Percentiles rank a stretch among this genome's conserved stretches.
Conservation (phyloP, 164 flowering plant species). For the Macadamia tetraphylla region DNA sequence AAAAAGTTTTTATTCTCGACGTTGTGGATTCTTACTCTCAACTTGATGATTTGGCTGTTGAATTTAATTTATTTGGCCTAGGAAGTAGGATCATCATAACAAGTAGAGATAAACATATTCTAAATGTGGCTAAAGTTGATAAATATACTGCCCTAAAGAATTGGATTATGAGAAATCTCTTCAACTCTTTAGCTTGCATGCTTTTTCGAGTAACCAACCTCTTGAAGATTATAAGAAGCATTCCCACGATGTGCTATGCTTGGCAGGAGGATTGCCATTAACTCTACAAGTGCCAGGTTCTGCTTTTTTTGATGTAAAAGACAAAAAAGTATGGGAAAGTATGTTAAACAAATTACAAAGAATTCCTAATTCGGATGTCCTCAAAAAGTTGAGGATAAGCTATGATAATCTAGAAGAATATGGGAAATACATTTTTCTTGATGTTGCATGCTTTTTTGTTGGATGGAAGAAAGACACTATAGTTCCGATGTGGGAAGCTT, state of each 20-base stretch:
- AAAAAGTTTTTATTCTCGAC: conserved; percentile 14
- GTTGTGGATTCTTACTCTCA: conserved; percentile 17
- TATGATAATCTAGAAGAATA: conserved; percentile 6
- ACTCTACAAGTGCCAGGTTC: too few species aligned
- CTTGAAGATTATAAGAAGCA: too few species aligned
- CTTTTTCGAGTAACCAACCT: too few species aligned
- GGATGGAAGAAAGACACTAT: neutral
- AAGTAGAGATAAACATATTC: neutral
- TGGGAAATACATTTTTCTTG: neutral
- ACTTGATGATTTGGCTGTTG: conserved; percentile 11
- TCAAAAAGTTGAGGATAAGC: conserved; percentile 2
- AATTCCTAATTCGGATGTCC: conserved; percentile 1
- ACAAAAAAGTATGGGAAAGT: neutral
- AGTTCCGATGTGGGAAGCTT: neutral
- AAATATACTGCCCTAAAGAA: too few species aligned
- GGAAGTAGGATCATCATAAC: conserved; percentile 23
- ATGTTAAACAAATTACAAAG: neutral
- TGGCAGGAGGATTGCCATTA: too few species aligned
- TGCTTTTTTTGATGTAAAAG: neutral
- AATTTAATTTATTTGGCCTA: conserved; percentile 13
- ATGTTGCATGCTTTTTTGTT: conserved; percentile 1
- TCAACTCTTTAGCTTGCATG: too few species aligned
- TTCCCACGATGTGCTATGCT: too few species aligned
- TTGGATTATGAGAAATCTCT: too few species aligned
- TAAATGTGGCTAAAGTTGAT: too few species aligned